Base-by-base conservation (phyloP, 352 stramenopile species). In the Pythium dissotocum region DNA sequence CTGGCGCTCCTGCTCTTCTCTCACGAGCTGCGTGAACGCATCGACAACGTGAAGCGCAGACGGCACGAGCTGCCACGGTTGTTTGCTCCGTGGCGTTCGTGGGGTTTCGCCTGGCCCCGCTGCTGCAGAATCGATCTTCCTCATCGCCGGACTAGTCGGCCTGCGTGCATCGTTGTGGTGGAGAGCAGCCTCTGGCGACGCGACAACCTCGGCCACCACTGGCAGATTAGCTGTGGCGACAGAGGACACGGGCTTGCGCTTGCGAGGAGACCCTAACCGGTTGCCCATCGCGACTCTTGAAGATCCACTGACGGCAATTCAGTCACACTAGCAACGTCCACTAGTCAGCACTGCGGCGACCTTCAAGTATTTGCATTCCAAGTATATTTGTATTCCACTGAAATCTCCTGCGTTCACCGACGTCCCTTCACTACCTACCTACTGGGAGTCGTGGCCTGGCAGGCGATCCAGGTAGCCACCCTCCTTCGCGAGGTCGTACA, bases 401-500 rank as follows among this genome's bases (percentile, higher is more conserved):
- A 24, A 24, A 24, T 24, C 21, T 24, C 21, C 21, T 24, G 21
- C 21, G 21, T 24, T 0, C 21, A 24, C 21, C 21, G 21, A 24
- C 21, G 21, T 24, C 21, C 21, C 21, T 24, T 24, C 21, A 24
- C 21, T 24, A 44, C 24, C n/a, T 30, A 28, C 18, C 36, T 54
- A 36, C 40, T 36, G 40, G 6, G 24, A 36, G 33, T 13, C 38
- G 44, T 4, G 8, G 33, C 58, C 70, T 6, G 61, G 67, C n/a
- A 79, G 54, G 16, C 67, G 54, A 88, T 77, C 76, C 7, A 82
- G 30, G 56, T 82, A 83, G 16, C 78, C 72, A 38, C 74, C 74
- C 58, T 83, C 76, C 52, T 73, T 77, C 40, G 67, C 71, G 40
- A 77, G 59, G 32, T 76, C 63, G 42, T 85, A 86, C 28, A 90